These are phyloP conservation scores for Aureobasidium pullulans DNA, from an alignment of 2,329 filamentous ascomycete species.

Conservation along the genomic window DNA sequence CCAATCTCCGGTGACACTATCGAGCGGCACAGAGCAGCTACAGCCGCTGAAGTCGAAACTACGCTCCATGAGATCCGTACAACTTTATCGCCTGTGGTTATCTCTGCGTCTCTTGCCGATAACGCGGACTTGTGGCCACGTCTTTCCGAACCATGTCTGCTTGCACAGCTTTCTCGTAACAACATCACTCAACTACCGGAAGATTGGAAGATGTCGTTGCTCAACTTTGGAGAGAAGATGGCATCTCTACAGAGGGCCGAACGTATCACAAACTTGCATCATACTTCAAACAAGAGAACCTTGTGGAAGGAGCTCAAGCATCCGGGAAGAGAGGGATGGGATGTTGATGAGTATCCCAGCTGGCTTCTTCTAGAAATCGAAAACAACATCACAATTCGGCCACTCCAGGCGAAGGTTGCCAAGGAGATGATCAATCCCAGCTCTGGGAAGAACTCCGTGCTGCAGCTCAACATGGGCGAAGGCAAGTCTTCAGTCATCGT, in stretches of 20 bases:
- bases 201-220: not conserved
- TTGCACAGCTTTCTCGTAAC: not conserved
- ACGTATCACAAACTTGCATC: not conserved
- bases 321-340: slow-evolving; percentile 50
- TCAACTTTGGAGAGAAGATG: not conserved
- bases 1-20: not conserved
- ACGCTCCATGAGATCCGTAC: not conserved
- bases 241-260: slow-evolving; percentile 5
- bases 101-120: not conserved
- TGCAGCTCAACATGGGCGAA: slow-evolving; percentile 67
- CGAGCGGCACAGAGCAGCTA: not conserved
- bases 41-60: not conserved
- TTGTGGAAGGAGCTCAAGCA: slow-evolving; percentile 34
- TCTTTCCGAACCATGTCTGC: not conserved
- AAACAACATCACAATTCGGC: slow-evolving; percentile 53
- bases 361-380: slow-evolving; percentile 60
- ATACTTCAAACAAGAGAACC: not conserved
- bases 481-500: slow-evolving; percentile 65
- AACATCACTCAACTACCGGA: not conserved
- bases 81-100: not conserved
- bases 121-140: slow-evolving; percentile 7
- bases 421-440: slow-evolving; percentile 42
- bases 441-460: slow-evolving; percentile 32
- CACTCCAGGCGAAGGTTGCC: slow-evolving; percentile 53
- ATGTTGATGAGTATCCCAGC: slow-evolving; percentile 47